Evolutionary conservation across 805 yeast species (phyloP).

Genomic region (Kluyveromyces aestuarii): DNA sequence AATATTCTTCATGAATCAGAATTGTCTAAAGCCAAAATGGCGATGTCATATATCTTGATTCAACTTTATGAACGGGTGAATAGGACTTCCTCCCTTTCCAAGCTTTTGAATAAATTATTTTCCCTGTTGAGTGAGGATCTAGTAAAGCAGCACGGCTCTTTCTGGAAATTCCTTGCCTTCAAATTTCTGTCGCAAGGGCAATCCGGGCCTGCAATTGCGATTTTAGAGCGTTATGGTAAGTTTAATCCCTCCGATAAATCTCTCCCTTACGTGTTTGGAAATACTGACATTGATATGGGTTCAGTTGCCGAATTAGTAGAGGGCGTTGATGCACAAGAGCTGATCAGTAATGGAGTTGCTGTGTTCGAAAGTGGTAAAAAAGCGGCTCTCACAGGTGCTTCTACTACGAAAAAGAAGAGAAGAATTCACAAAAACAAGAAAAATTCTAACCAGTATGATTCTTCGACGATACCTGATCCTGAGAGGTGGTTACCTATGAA

Average conservation of each 20-base stretch:
- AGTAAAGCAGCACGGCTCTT: constrained; percentile 8
- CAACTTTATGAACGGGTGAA: constrained; percentile 17
- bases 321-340: constrained; percentile 15
- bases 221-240: constrained; percentile 6
- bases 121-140: neutral
- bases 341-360: constrained; percentile 13
- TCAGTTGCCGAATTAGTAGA: constrained; percentile 13
- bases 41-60: constrained; percentile 16
- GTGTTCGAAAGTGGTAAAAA: constrained; percentile 11
- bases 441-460: constrained; percentile 35
- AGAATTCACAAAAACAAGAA: constrained; percentile 28
- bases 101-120: constrained; percentile 11
- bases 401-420: constrained; percentile 20
- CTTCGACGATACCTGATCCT: constrained; percentile 37
- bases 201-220: constrained; percentile 8
- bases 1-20: constrained; percentile 5
- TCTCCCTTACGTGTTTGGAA: neutral
- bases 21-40: constrained; percentile 3
- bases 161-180: constrained; percentile 25
- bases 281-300: constrained; percentile 5
- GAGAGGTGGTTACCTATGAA: constrained; percentile 92
- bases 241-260: neutral
- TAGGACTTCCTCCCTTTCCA: constrained; percentile 14
- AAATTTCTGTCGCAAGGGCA: constrained; percentile 17
- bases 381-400: neutral